Base-by-base conservation (phyloP, 2,329 filamentous ascomycete genomes). In the Aspergillus caelatus region DNA sequence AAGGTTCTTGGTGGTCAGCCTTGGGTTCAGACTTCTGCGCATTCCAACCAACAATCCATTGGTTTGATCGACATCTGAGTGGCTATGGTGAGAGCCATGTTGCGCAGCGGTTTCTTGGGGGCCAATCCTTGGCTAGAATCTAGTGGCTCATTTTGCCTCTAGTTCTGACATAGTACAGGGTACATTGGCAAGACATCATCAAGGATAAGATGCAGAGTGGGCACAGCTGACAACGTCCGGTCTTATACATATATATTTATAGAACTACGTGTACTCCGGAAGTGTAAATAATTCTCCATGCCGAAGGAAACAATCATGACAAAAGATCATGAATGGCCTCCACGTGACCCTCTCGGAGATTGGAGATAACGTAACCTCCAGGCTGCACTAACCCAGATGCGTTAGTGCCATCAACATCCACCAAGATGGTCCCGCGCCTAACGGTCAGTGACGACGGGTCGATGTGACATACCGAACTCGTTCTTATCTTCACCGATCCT, bases 301-400 rank as follows among this genome's bases (percentile, higher is more conserved):
- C 52, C 16, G 30, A 14, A n/a, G 26, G 28, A 53, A 53, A 30
- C 36, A 7, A 23, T 23, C 16, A 41, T 41, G 39, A 41, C 39
- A 41, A 8, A 12, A 19, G 39, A 16, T 16, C 39, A 41, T 19
- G 21, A 23, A 28, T n/a, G 43, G 26, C 30, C 11, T 14, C 16
- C 61, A 63, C 61, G 61, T 63, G 61, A 57, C 36, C 12, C 16
- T 3, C 28, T n/a, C 61, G 52, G 61, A 60, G 46, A 60, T 54
- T 48, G 50, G 52, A 57, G 48, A 58, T 62, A 58, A 58, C 23
- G 10, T 46, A 26, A 26, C 23, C 23, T 26, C 46, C 36, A 14
- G 12, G 1, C 26, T 6, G 23, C 41, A 50, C 61, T 57, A 60
- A 50, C 52, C 43, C 21, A 9, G 2, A 60, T 16, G 41, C 14